phyloP scores from a whole-genome alignment of 148 eudicot species.

The Mesembryanthemum crystallinum region DNA sequence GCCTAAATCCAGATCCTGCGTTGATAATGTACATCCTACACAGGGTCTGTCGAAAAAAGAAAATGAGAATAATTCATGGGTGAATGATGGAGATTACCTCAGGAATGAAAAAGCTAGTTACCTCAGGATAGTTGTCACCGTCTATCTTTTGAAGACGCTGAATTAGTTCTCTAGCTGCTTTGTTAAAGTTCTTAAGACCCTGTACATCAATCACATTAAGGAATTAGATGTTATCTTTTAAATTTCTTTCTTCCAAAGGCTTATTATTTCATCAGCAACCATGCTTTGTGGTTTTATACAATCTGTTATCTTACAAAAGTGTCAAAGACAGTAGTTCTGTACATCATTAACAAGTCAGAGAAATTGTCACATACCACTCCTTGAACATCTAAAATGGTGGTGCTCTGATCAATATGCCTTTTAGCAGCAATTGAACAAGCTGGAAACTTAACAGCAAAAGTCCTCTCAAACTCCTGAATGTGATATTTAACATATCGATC shows the following conservation, averaged over 20 bases:
- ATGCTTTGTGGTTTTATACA: not conserved
- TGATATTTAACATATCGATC: conserved; percentile 78
- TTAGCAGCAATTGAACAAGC: conserved; percentile 87
- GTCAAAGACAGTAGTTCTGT: not conserved
- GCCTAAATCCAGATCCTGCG: conserved; percentile 95
- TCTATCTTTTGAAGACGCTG: conserved; percentile 80
- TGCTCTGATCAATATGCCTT: conserved; percentile 82
- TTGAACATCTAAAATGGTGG: conserved; percentile 87
- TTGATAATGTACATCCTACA: conserved; percentile 91
- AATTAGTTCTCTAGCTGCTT: conserved; percentile 81
- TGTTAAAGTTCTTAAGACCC: conserved; percentile 87
- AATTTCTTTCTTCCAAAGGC: not conserved
- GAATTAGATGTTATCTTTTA: not conserved
- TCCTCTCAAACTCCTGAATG: conserved; percentile 81
- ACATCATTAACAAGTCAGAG: not conserved
- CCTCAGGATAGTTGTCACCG: conserved; percentile 87
- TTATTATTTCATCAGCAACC: not conserved
- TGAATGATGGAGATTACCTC: not conserved
- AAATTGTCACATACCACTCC: conserved; percentile 66
- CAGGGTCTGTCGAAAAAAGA: conserved; percentile 46
- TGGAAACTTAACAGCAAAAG: conserved; percentile 63
- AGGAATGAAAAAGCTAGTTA: conserved; percentile 11
- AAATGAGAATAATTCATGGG: not conserved
- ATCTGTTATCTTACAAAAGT: not conserved
- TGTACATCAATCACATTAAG: conserved; percentile 21